Base-by-base conservation (phyloP, 2,329 filamentous ascomycete genomes). In the Aspergillus floridensis region DNA sequence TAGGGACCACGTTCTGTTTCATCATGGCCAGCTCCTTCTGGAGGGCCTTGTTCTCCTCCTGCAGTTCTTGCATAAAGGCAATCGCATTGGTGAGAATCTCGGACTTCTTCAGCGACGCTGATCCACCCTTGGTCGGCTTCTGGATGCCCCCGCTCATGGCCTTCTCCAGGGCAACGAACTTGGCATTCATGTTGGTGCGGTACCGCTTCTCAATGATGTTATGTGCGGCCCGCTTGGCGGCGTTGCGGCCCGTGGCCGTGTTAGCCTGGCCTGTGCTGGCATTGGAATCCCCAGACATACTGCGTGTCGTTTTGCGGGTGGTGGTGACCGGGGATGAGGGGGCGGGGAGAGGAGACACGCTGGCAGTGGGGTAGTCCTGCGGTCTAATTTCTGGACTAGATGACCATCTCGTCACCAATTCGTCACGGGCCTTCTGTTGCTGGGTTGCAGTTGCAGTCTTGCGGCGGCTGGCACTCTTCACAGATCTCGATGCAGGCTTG, bases 141-240 rank as follows among this genome's bases (percentile, higher is more conserved):
- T 67, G 66, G n/a, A 65, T 60, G 5, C 64, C 65, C 4, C 68
- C 64, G 46, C 65, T 67, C 59, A 76, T 75, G 10, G 73, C 73
- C 56, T 76, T 71, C 49, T 76, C 74, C n/a, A 77, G 64, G 0
- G 74, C 67, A 1, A 76, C 68, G 51, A 77, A 76, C 49, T 77
- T 77, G 66, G 74, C 73, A 53, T 77, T 77, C 74, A 77, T 76
- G 65, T 77, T 77, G 53, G 74, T 76, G 38, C 74, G 73, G 59
- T 77, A 77, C 11, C 74, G 74, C 62, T 76, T 77, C 59, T 77
- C 74, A 53, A 77, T 76, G 65, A 76, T 71, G 63, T 77, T 77
- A 65, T 77, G 74, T 3, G 74, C 74, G 16, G 74, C 74, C 4
- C 74, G 72, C 60, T 77, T 77, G 56, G 74, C 74, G 19, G 74